phyloP scores from a whole-genome alignment of 305 asterid species.

The Solanum hybrid region DNA sequence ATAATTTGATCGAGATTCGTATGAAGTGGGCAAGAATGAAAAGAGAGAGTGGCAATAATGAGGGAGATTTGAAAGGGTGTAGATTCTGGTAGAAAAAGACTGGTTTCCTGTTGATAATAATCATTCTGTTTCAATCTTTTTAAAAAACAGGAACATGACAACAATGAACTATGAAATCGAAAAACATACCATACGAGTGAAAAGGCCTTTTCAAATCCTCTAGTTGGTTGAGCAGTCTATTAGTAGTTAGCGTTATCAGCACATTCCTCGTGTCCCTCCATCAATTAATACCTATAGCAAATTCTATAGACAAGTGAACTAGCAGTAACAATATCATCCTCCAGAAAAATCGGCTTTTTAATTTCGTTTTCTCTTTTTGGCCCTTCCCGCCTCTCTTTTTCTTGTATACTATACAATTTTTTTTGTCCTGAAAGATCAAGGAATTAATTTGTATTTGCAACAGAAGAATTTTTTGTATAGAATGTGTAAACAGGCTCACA shows the following conservation, averaged over 20 bases:
- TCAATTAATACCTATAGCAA: slow-evolving; percentile 11
- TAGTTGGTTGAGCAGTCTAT: slow-evolving; percentile 48
- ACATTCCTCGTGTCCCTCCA: slow-evolving; percentile 16
- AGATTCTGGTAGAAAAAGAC: slow-evolving; percentile 29
- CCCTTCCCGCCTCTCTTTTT: neutral
- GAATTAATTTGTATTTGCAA: neutral
- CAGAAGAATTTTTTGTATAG: neutral
- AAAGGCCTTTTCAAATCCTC: slow-evolving; percentile 13
- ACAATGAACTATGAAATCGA: slow-evolving; percentile 15
- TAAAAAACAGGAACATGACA: slow-evolving; percentile 16
- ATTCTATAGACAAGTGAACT: slow-evolving; percentile 5
- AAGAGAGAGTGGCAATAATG: slow-evolving; percentile 24
- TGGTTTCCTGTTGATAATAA: slow-evolving; percentile 30
- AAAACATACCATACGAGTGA: slow-evolving; percentile 20
- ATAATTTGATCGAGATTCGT: slow-evolving; percentile 8
- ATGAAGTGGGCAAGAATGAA: slow-evolving; percentile 7
- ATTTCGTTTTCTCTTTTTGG: neutral
- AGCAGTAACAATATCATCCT: slow-evolving; percentile 1
- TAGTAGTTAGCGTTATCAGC: slow-evolving; percentile 15
- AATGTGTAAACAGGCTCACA: slow-evolving; percentile 14
- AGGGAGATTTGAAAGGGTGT: slow-evolving; percentile 26
- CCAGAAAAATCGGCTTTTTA: neutral
- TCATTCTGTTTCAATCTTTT: slow-evolving; percentile 20
- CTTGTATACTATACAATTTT: neutral
- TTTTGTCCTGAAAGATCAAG: neutral